Percentiles rank a stretch among this genome's conserved stretches.
phyloP scores from a whole-genome alignment of 2,329 filamentous ascomycete genomes.

The Didymella sp. region DNA sequence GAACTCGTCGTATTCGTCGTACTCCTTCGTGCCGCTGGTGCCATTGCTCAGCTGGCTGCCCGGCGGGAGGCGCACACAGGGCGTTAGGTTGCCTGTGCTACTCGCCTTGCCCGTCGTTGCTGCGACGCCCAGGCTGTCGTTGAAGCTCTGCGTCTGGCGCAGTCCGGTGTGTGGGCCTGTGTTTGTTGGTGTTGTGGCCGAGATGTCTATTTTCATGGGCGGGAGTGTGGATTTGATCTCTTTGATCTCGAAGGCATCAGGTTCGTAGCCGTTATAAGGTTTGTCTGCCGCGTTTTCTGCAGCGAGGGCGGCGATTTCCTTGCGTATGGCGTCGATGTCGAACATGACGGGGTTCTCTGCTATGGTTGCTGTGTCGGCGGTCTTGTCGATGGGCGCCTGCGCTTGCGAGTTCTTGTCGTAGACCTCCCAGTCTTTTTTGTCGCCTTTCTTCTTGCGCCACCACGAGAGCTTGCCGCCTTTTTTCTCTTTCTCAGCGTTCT shows the following conservation, averaged over 20 bases:
- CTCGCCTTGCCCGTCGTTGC: slow-evolving; percentile 16
- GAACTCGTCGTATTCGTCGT: slow-evolving; percentile 49
- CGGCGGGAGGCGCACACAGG: slow-evolving; percentile 7
- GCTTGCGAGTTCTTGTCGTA: slow-evolving; percentile 74
- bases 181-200: slow-evolving; percentile 26
- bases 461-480: slow-evolving; percentile 67
- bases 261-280: slow-evolving; percentile 35
- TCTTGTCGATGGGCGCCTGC: slow-evolving; percentile 42
- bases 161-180: slow-evolving; percentile 36
- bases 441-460: slow-evolving; percentile 80
- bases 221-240: slow-evolving; percentile 89
- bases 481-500: slow-evolving; percentile 65
- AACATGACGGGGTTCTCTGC: slow-evolving; percentile 76
- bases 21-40: slow-evolving; percentile 23
- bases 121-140: slow-evolving; percentile 43
- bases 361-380: slow-evolving; percentile 57
- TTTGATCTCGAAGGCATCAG: slow-evolving; percentile 65
- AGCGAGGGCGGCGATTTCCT: slow-evolving; percentile 73
- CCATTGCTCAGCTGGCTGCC: slow-evolving; percentile 28
- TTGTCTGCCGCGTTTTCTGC: slow-evolving; percentile 60
- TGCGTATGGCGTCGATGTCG: slow-evolving; percentile 89
- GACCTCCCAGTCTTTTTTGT: slow-evolving; percentile 92
- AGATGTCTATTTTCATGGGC: slow-evolving; percentile 76
- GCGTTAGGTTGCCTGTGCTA: slow-evolving; percentile 25
- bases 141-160: slow-evolving; percentile 53